These are phyloP conservation scores for Penicillium steckii DNA, from an alignment of 495 filamentous ascomycete species.

Conservation along the genomic window DNA sequence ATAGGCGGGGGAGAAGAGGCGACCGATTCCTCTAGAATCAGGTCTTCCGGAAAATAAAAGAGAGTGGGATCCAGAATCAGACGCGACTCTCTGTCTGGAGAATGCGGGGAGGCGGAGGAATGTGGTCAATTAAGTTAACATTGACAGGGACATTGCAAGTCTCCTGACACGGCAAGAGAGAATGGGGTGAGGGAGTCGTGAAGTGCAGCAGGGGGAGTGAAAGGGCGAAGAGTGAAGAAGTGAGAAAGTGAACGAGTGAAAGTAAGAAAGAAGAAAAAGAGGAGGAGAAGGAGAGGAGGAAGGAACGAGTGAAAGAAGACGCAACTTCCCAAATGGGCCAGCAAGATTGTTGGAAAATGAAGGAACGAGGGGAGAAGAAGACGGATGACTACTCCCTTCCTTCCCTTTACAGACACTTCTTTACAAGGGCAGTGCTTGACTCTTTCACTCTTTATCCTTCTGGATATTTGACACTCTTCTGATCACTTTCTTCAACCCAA, in stretches of 20 bases:
- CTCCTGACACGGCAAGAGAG: conserved; percentile 9
- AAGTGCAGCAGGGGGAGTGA: not conserved
- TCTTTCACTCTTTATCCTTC: not conserved
- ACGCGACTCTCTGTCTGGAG: not conserved
- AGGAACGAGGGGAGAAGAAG: not conserved
- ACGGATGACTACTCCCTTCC: not conserved
- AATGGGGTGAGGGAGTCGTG: too few species aligned
- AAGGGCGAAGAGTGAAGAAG: not conserved
- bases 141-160: conserved; percentile 16
- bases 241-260: not conserved
- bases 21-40: conserved; percentile 12
- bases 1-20: conserved; percentile 15
- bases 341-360: too few species aligned
- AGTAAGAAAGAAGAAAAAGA: not conserved
- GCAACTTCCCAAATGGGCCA: not conserved
- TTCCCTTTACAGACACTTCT: too few species aligned
- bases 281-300: conserved; percentile 11
- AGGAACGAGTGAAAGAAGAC: conserved; percentile 13
- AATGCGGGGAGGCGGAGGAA: not conserved
- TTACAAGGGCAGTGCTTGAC: too few species aligned
- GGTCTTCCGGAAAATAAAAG: conserved; percentile 8
- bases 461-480: not conserved
- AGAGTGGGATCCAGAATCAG: conserved; percentile 9
- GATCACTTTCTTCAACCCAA: not conserved
- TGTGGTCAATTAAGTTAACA: conserved; percentile 11